Evolutionary conservation across 2,329 filamentous ascomycete species (phyloP).

Genomic region (Fusarium aywerte): DNA sequence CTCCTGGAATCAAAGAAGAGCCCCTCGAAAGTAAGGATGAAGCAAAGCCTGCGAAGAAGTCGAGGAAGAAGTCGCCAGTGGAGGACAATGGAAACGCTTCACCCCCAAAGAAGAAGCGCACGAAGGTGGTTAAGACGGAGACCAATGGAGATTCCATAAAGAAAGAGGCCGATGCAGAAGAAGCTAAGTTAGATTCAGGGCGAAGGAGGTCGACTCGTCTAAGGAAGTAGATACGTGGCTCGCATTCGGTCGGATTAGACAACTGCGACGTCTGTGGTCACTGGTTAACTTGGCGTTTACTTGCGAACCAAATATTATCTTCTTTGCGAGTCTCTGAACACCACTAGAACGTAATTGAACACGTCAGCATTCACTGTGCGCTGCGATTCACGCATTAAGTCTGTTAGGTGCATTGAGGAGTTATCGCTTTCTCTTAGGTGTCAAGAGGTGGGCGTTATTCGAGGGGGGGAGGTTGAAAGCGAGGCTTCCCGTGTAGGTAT

Average conservation of each 20-base stretch:
- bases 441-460: neutral
- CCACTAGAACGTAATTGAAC: neutral
- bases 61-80: slow-evolving; percentile 40
- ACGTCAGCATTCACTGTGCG: no score
- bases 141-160: slow-evolving; percentile 42
- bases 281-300: neutral
- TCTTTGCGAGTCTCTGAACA: neutral
- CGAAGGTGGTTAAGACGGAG: slow-evolving; percentile 33
- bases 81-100: slow-evolving; percentile 41
- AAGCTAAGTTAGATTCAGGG: slow-evolving; percentile 28
- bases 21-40: slow-evolving; percentile 46
- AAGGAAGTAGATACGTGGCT: slow-evolving; percentile 27
- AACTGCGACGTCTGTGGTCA: neutral
- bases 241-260: neutral
- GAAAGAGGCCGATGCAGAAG: slow-evolving; percentile 10
- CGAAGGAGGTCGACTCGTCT: slow-evolving; percentile 41
- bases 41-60: slow-evolving; percentile 43
- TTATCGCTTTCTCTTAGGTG: neutral
- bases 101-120: slow-evolving; percentile 42
- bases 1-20: slow-evolving; percentile 58
- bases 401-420: neutral
- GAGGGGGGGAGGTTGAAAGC: neutral
- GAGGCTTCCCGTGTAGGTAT: neutral
- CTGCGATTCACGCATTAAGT: neutral
- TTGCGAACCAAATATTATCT: neutral